A percentile compares a stretch with the other conserved stretches of the same genome.
These are phyloP conservation scores for Aspergillus tamarii DNA, from an alignment of 2,329 filamentous ascomycete genomes.

Conservation along the genomic window DNA sequence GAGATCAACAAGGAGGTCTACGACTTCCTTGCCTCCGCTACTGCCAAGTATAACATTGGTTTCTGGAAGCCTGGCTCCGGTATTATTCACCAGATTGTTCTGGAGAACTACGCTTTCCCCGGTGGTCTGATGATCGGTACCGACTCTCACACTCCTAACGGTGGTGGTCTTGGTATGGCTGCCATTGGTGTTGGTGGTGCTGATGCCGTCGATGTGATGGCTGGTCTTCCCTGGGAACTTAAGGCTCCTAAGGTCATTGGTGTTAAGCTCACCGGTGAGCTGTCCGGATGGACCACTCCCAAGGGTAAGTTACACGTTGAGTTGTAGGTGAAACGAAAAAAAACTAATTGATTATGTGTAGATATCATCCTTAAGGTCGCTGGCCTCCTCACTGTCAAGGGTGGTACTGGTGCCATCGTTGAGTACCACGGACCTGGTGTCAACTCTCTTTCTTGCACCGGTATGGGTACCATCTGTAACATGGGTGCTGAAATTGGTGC, in stretches of 20 bases:
- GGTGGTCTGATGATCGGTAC: slow-evolving; percentile 97
- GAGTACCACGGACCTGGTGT: slow-evolving; percentile 68
- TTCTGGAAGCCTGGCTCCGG: slow-evolving; percentile 99
- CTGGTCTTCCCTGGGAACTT: slow-evolving; percentile 93
- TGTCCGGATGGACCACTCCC: slow-evolving; percentile 89
- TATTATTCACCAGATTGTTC: slow-evolving; percentile 98
- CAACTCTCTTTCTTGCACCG: slow-evolving; percentile 75
- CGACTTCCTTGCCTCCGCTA: slow-evolving; percentile 90
- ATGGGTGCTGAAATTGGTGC: slow-evolving; percentile 70
- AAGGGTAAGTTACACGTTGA: slow-evolving; percentile 68
- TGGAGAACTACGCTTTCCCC: slow-evolving; percentile 99
- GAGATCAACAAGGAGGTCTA: slow-evolving; percentile 99
- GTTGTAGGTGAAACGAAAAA: not conserved
- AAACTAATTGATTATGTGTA: slow-evolving; percentile 37
- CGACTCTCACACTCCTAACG: slow-evolving; percentile 97
- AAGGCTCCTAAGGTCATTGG: slow-evolving; percentile 98
- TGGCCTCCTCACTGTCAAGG: slow-evolving; percentile 95
- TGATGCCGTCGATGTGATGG: slow-evolving; percentile 98
- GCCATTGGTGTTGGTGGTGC: slow-evolving; percentile 97
- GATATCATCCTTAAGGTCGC: slow-evolving; percentile 98
- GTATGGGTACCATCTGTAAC: slow-evolving; percentile 80
- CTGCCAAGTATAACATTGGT: slow-evolving; percentile 99
- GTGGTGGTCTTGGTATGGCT: slow-evolving; percentile 90
- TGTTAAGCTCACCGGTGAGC: slow-evolving; percentile 86
- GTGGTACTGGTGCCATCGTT: slow-evolving; percentile 85